Evolutionary conservation across 2,329 filamentous ascomycete species (phyloP).

Genomic region (Aureobasidium sp.): DNA sequence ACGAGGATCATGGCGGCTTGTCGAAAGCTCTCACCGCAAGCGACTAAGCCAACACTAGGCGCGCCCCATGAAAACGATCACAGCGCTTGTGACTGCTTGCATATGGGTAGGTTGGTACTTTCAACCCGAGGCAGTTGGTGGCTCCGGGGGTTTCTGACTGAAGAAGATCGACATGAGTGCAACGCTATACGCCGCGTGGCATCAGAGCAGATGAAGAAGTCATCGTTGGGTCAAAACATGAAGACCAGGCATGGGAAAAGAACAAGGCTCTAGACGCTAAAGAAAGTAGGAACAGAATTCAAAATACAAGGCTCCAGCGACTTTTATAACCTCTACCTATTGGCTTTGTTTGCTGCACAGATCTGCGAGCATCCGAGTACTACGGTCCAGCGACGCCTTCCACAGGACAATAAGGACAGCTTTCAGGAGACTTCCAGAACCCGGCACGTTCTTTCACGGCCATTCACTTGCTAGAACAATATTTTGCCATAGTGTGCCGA

Average conservation of each 20-base stretch:
- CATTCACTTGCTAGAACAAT: too few species aligned
- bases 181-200: not conserved
- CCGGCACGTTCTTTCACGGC: too few species aligned
- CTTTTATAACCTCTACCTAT: not conserved
- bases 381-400: not conserved
- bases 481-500: too few species aligned
- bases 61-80: not conserved
- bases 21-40: slow-evolving; percentile 3
- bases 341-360: not conserved
- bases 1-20: not conserved
- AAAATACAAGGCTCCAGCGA: not conserved
- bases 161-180: not conserved
- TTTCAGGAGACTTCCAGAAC: too few species aligned
- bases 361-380: not conserved
- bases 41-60: not conserved
- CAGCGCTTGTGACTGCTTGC: slow-evolving; percentile 8
- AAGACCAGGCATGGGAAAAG: not conserved
- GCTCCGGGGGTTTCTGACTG: too few species aligned
- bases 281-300: not conserved
- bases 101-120: not conserved
- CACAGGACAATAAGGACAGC: too few species aligned
- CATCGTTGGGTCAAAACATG: not conserved
- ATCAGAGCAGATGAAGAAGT: not conserved
- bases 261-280: too few species aligned
- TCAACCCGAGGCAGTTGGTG: not conserved